Percentiles rank a stretch among this genome's conserved stretches.
phyloP scores from a whole-genome alignment of 108 stramenopile genomes.

The Cyclostephanos tholiformis region DNA sequence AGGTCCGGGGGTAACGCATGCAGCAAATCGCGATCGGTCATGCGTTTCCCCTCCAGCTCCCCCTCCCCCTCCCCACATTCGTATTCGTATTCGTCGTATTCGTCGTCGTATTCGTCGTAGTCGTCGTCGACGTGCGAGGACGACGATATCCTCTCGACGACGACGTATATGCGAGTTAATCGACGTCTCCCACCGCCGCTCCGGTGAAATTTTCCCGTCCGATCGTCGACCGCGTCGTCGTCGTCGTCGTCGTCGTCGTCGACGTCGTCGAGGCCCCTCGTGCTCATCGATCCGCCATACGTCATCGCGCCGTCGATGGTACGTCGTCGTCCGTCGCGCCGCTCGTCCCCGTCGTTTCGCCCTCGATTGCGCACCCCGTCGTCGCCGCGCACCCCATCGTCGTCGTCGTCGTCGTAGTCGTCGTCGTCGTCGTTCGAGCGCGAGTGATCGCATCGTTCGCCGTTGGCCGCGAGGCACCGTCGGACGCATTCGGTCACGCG shows the following conservation, averaged over 20 bases:
- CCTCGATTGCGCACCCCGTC: background rate
- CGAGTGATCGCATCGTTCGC: constrained; percentile 18
- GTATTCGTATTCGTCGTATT: too few relatives aligned
- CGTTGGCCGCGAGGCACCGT: constrained; percentile 27
- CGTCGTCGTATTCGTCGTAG: background rate
- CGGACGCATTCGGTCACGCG: constrained; percentile 35
- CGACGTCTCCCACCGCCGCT: constrained; percentile 8
- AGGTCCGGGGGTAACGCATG: too few relatives aligned
- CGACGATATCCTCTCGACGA: constrained; percentile 50
- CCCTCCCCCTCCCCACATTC: background rate
- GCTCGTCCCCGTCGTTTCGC: too few relatives aligned
- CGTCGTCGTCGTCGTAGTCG: constrained; percentile 17
- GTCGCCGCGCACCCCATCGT: constrained; percentile 31
- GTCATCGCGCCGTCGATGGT: too few relatives aligned
- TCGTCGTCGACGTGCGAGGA: too few relatives aligned
- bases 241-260: too few relatives aligned
- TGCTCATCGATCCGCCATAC: constrained; percentile 36
- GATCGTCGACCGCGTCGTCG: background rate
- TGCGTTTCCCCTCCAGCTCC: background rate
- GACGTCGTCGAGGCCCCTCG: constrained; percentile 18
- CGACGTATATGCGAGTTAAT: constrained; percentile 41
- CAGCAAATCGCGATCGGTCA: too few relatives aligned
- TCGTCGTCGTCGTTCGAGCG: constrained; percentile 6
- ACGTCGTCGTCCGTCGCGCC: too few relatives aligned
- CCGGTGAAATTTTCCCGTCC: too few relatives aligned